Base-by-base conservation (phyloP, 345 rosid genomes). In the Firmiana major region DNA sequence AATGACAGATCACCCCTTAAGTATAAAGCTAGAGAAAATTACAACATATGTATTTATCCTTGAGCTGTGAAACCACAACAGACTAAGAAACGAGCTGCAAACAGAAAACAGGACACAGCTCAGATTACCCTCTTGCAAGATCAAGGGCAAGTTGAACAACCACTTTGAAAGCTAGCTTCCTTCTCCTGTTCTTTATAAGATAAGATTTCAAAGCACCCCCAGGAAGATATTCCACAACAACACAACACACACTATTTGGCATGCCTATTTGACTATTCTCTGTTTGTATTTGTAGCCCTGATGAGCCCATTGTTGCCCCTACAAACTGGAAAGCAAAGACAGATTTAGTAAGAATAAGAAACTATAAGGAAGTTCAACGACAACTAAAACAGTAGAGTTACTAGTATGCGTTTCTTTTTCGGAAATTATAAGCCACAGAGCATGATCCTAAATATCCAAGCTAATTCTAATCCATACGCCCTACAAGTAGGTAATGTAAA, bases 91-190 rank as follows among this genome's bases (percentile, higher is more conserved):
- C 24, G 19, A 36, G 15, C 42, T 40, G 40, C 17, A 66, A 42
- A 42, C 22, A 66, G 38, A 68, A 79, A 78, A 53, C 19, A 9
- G 36, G 57, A 73, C 11, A 64, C 31, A 53, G 60, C 31, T 57
- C 21, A 21, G 12, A 0, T 48, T 87, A 93, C 98, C 99, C 98
- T 87, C 97, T 88, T 43, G 99, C 99, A 70, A 96, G 93, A 85
- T 96, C 98, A 84, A 96, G 97, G 17, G 97, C 97, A 77, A 96
- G 83, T 87, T 96, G 98, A 55, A 88, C 83, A 48, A 96, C 99
- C 75, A 96, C 91, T 85, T 93, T 96, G 86, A 96, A 96, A 21
- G 94, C 90, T 66, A 96, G 81, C 83, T 96, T 96, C 83, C 92
- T 90, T 83, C 99, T 88, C 73, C 94, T 82, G 85, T 91, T 92